Base-by-base conservation (phyloP, 352 stramenopile genomes). In the Globisporangium yorkense region DNA sequence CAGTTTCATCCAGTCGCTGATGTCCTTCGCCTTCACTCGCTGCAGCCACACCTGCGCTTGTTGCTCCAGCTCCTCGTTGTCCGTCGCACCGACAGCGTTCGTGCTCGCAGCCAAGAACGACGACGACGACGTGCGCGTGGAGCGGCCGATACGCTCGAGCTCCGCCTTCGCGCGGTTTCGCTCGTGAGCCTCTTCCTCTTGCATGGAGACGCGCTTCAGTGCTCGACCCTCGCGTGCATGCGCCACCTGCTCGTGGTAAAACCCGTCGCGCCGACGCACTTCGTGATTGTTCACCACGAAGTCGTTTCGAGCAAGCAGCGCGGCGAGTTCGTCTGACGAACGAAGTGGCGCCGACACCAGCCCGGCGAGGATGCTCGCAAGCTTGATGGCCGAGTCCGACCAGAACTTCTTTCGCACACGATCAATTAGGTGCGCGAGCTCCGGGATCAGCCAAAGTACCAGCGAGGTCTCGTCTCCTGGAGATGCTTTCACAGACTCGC, bases 1-100 rank as follows among this genome's bases (percentile, higher is more conserved):
- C 40, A 94, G 71, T 54, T 87, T 85, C 77, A 91, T 94, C 84
- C 84, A 94, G 59, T 94, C 84, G 56, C 91, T 79, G 59, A 89
- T 87, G 33, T 94, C 84, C 40, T 92, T 92, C 2, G 84, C 81
- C 54, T 88, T 87, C n/a, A 92, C 76, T 37, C 84, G 81, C 53
- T 92, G 78, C 2, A 90, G 68, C 84, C 84, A 94, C 31, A 92
- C 75, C 50, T 84, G 71, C 21, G 81, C 75, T 33, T 74, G 66
- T 18, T 65, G 57, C 50, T 86, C 71, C 16, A 55, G 68, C 40
- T 61, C 54, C 8, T 66, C 60, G 15, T 59, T 54, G 20, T 54
- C 59, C 2, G 67, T 74, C 18, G 52, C n/a, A 58, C 76, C 51
- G 43, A 62, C 21, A 7, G 37, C 24, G 18, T 43, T 65, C 16